These are phyloP conservation scores for Podosphaera fusca DNA, from an alignment of 2,329 filamentous ascomycete species.

Conservation along the genomic window DNA sequence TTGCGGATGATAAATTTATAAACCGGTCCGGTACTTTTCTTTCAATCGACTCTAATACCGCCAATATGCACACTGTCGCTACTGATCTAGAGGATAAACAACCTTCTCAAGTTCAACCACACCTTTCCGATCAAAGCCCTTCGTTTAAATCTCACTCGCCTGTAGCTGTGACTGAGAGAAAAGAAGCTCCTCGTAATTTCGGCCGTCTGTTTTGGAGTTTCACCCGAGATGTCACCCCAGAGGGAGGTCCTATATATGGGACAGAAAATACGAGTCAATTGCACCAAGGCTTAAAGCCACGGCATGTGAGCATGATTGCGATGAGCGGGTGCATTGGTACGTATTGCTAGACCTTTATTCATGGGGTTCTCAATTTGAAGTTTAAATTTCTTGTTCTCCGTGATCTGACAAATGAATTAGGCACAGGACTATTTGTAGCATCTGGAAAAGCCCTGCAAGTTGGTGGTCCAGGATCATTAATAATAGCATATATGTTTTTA, in stretches of 20 bases:
- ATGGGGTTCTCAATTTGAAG: background rate
- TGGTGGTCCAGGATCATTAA: constrained; percentile 55
- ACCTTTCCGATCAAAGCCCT: background rate
- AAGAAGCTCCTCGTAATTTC: background rate
- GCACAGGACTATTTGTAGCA: constrained; percentile 69
- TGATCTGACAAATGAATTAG: constrained; percentile 17
- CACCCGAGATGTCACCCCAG: background rate
- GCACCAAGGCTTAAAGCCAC: constrained; percentile 52
- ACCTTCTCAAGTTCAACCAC: background rate
- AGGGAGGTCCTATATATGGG: background rate
- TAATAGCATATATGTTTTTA: constrained; percentile 59
- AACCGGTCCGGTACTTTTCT: background rate
- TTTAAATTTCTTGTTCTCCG: background rate
- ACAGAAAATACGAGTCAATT: constrained; percentile 19
- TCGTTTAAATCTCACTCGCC: background rate
- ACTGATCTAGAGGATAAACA: background rate
- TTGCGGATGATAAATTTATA: background rate
- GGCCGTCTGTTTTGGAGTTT: background rate
- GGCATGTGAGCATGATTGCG: constrained; percentile 93
- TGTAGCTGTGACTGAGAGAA: background rate
- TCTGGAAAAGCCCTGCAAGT: constrained; percentile 45
- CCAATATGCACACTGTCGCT: background rate
- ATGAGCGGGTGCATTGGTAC: constrained; percentile 75
- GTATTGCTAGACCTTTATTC: constrained; percentile 2
- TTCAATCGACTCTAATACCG: background rate